Evolutionary conservation across 2,329 filamentous ascomycete genomes (phyloP).

Genomic region (Claviceps monticola): DNA sequence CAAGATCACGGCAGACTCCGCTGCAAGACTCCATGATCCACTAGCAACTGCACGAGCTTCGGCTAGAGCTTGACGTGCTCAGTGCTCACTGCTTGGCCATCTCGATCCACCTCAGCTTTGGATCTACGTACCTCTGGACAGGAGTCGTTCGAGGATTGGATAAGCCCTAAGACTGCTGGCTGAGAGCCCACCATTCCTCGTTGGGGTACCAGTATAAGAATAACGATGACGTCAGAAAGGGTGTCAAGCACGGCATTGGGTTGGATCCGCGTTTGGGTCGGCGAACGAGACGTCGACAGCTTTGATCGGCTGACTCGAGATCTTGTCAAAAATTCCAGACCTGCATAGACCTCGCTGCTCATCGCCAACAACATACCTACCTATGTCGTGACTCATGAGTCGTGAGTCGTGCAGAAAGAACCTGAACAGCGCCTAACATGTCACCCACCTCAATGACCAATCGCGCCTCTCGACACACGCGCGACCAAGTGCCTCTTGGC

Average conservation of each 20-base stretch:
- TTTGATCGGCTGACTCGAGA: too few species aligned
- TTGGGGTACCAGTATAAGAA: background rate
- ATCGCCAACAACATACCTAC: background rate
- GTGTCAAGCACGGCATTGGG: background rate
- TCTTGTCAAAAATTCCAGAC: too few species aligned
- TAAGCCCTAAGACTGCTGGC: too few species aligned
- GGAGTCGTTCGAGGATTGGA: background rate
- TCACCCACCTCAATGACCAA: background rate
- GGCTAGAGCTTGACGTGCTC: background rate
- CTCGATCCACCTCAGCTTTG: too few species aligned
- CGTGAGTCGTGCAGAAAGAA: background rate
- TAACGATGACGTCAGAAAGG: background rate
- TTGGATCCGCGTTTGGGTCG: background rate
- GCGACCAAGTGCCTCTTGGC: background rate
- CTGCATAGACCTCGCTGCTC: background rate
- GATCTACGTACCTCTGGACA: too few species aligned
- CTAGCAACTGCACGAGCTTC: background rate
- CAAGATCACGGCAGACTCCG: background rate
- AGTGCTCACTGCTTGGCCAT: too few species aligned
- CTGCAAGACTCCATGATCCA: background rate
- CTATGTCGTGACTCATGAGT: background rate
- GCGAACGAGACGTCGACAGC: too few species aligned
- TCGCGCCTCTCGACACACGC: background rate
- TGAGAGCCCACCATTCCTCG: background rate
- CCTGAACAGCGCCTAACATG: background rate